These are phyloP conservation scores for Heliosperma pusillum DNA, from an alignment of 148 eudicot species.

Conservation along the genomic window DNA sequence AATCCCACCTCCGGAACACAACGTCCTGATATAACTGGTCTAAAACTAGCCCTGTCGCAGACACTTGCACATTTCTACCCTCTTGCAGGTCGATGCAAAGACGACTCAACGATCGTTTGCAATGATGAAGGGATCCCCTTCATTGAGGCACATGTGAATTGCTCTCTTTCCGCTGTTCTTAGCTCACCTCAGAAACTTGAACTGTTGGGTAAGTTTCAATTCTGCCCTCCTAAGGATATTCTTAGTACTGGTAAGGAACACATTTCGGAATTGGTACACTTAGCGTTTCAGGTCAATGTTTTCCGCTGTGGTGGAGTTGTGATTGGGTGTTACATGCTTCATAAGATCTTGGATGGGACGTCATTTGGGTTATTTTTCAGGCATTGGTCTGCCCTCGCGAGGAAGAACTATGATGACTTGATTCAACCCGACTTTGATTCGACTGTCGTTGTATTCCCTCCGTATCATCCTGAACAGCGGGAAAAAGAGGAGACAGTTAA, in stretches of 20 bases:
- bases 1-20: too few relatives aligned
- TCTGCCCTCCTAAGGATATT: conserved; percentile 3
- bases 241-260: not conserved
- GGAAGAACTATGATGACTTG: not conserved
- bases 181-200: conserved; percentile 2
- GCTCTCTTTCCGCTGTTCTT: too few relatives aligned
- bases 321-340: conserved; percentile 18
- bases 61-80: not conserved
- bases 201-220: conserved; percentile 5
- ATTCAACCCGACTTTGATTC: conserved; percentile 15
- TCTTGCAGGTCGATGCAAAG: conserved; percentile 17
- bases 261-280: conserved; percentile 5
- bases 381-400: conserved; percentile 7
- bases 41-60: too few relatives aligned
- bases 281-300: conserved; percentile 18
- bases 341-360: conserved; percentile 14
- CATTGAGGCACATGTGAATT: too few relatives aligned
- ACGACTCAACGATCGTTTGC: not conserved
- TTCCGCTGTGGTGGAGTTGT: conserved; percentile 19
- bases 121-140: too few relatives aligned
- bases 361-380: conserved; percentile 6
- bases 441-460: conserved; percentile 7
- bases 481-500: not conserved
- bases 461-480: not conserved
- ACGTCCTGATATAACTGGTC: too few relatives aligned